Percentiles rank a stretch among this genome's conserved stretches.
Conservation (phyloP, 129 eudicot genomes). For the Flaveria bidentis region DNA sequence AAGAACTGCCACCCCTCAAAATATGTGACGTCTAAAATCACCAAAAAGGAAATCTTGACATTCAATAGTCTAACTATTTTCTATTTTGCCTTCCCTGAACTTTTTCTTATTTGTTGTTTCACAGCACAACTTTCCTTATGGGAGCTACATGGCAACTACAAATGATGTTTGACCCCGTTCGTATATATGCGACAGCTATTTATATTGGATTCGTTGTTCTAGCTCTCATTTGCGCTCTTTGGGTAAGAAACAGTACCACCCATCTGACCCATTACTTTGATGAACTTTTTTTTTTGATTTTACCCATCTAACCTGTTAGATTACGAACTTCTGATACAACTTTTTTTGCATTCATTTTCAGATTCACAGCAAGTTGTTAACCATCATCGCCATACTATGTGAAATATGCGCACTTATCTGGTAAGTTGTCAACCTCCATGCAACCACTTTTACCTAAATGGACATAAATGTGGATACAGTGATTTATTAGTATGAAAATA, state of each 20-base stretch:
- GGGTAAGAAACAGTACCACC: conserved; percentile 52
- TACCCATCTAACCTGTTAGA: conserved; percentile 1
- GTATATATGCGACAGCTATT: conserved; percentile 70
- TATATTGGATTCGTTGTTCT: conserved; percentile 71
- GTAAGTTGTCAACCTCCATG: conserved; percentile 44
- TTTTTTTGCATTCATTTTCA: conserved; percentile 34
- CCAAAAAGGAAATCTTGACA: conserved; percentile 13
- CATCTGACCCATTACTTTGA: conserved; percentile 5
- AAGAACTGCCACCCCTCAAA: not conserved
- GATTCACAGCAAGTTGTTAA: conserved; percentile 85
- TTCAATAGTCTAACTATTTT: not conserved
- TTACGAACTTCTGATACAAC: conserved; percentile 21
- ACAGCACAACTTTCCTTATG: conserved; percentile 91
- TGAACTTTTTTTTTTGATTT: not conserved
- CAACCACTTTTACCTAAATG: not conserved
- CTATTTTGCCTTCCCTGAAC: not conserved
- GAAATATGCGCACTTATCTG: conserved; percentile 92
- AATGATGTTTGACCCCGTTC: conserved; percentile 96
- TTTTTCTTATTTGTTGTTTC: conserved; percentile 14
- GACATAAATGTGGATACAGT: not conserved
- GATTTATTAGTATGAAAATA: conserved; percentile 8
- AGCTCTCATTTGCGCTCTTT: conserved; percentile 86
- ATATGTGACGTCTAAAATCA: not conserved
- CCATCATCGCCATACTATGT: conserved; percentile 73
- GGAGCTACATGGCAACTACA: conserved; percentile 72